phyloP scores from a whole-genome alignment of 306 rosid species.

The Gynostemma pentaphyllum region DNA sequence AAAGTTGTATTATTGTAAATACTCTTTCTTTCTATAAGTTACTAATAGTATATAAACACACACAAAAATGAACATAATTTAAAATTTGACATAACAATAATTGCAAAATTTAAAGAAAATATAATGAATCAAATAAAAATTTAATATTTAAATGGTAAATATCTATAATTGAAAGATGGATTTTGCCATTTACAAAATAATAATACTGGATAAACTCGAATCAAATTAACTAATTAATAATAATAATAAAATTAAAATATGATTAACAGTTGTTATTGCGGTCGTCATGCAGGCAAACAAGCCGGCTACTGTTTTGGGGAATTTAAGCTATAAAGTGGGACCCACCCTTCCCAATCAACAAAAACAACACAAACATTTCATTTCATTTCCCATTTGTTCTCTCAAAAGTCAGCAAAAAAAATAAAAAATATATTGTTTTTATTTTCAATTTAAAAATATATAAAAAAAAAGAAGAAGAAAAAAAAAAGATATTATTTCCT shows the following conservation, averaged over 20 bases:
- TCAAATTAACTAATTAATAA: neutral
- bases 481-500: neutral
- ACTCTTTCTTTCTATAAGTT: too few species aligned
- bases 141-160: too few species aligned
- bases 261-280: neutral
- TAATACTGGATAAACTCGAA: neutral
- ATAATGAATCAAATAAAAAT: too few species aligned
- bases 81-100: too few species aligned
- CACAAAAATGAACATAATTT: too few species aligned
- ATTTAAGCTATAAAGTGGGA: conserved; percentile 3
- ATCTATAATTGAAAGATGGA: too few species aligned
- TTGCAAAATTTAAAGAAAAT: too few species aligned
- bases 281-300: conserved; percentile 3
- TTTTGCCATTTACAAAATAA: too few species aligned
- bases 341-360: neutral
- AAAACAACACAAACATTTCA: neutral
- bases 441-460: neutral
- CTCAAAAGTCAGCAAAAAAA: neutral
- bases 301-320: conserved; percentile 11
- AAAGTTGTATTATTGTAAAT: too few species aligned
- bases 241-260: neutral
- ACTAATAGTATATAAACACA: too few species aligned
- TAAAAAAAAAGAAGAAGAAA: neutral
- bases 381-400: conserved; percentile 7
- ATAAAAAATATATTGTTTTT: neutral